A percentile compares a stretch with the other conserved stretches of the same genome.
These are phyloP conservation scores for Cryoendolithus antarcticus DNA, from an alignment of 2,329 filamentous ascomycete species.

Conservation along the genomic window DNA sequence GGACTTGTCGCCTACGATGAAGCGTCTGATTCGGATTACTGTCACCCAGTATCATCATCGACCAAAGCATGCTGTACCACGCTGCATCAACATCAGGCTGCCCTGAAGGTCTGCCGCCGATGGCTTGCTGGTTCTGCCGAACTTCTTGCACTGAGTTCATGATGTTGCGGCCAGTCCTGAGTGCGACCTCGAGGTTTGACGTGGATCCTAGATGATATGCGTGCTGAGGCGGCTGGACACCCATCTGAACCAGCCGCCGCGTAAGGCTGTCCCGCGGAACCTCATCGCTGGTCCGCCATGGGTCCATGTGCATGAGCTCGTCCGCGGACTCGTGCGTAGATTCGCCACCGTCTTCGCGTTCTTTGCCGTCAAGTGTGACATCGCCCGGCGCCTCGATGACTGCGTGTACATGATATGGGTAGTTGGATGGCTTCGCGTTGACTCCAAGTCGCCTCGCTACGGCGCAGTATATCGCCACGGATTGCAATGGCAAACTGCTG, in stretches of 20 bases:
- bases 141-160: conserved; percentile 53
- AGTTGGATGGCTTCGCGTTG: conserved; percentile 64
- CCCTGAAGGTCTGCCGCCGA: conserved; percentile 21
- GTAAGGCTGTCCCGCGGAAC: conserved; percentile 48
- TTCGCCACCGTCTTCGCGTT: conserved; percentile 11
- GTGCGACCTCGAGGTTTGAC: conserved; percentile 52
- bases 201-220: conserved; percentile 52
- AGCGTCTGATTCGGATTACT: conserved; percentile 12
- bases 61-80: conserved; percentile 65
- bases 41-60: conserved; percentile 35
- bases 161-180: conserved; percentile 72
- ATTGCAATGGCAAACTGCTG: conserved; percentile 74
- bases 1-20: conserved; percentile 39
- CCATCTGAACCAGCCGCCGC: conserved; percentile 40
- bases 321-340: conserved; percentile 41
- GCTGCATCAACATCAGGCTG: conserved; percentile 43
- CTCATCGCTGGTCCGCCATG: conserved; percentile 60
- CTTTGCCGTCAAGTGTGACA: conserved; percentile 27
- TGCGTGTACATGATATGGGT: conserved; percentile 75
- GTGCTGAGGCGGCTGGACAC: conserved; percentile 27
- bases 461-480: conserved; percentile 73
- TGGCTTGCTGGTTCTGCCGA: conserved; percentile 16
- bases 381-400: conserved; percentile 51
- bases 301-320: conserved; percentile 60
- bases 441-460: conserved; percentile 64